These are phyloP conservation scores for Phyllosticta ampelicida DNA, from an alignment of 2,329 filamentous ascomycete species.

Conservation along the genomic window DNA sequence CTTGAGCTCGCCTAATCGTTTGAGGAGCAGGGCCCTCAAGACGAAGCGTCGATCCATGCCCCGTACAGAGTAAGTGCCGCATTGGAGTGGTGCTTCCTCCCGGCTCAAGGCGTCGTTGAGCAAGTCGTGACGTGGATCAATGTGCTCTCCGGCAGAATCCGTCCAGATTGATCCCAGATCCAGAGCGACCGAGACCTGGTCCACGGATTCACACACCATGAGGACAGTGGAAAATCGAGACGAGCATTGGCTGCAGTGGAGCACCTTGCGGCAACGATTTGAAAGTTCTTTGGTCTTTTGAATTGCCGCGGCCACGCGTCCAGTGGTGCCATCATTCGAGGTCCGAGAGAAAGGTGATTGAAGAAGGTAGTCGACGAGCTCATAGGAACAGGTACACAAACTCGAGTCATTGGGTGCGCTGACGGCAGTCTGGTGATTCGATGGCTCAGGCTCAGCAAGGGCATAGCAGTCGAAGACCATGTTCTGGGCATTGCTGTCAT, in stretches of 20 bases:
- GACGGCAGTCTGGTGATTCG: background rate
- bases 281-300: background rate
- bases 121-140: background rate
- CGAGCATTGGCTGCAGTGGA: background rate
- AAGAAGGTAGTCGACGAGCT: background rate
- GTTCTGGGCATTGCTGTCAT: background rate
- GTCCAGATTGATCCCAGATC: background rate
- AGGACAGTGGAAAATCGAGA: background rate
- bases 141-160: background rate
- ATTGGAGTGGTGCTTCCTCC: background rate
- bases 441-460: background rate
- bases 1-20: background rate
- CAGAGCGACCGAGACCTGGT: background rate
- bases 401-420: background rate
- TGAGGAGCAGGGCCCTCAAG: background rate
- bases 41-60: background rate
- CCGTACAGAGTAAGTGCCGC: background rate
- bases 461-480: background rate
- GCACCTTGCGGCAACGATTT: background rate
- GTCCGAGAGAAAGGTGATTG: background rate
- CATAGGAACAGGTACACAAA: background rate
- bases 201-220: background rate
- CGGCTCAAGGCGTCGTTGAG: background rate
- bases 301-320: background rate
- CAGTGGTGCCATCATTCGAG: background rate